A percentile compares a stretch with the other conserved stretches of the same genome.
phyloP scores from a whole-genome alignment of 2,329 filamentous ascomycete species.

The Fusarium sororula region DNA sequence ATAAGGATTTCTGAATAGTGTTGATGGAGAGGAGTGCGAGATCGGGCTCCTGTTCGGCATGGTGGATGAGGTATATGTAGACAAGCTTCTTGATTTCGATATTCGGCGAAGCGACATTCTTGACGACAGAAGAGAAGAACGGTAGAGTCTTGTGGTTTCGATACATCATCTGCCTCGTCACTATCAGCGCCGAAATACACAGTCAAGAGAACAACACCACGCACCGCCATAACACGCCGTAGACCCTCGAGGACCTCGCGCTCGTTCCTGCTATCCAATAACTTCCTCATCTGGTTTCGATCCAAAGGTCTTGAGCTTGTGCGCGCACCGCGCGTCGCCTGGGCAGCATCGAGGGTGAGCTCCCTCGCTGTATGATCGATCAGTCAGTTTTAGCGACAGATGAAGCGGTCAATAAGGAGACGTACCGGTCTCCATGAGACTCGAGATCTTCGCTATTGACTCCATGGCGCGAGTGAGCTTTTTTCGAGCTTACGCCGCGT shows the following conservation, averaged over 20 bases:
- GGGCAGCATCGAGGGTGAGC: constrained; percentile 95
- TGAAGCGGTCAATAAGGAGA: constrained; percentile 16
- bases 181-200: constrained; percentile 3
- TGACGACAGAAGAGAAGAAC: constrained; percentile 98
- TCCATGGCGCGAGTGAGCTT: constrained; percentile 71
- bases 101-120: constrained; percentile 94
- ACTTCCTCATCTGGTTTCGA: constrained; percentile 88
- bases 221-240: constrained; percentile 85
- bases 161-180: constrained; percentile 83
- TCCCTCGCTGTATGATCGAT: constrained; percentile 76
- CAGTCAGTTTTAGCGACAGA: constrained; percentile 29
- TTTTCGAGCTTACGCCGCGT: constrained; percentile 18
- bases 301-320: constrained; percentile 73
- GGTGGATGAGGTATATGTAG: constrained; percentile 96
- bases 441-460: constrained; percentile 93
- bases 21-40: constrained; percentile 97
- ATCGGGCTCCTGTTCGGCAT: constrained; percentile 96
- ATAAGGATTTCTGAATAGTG: constrained; percentile 97
- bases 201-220: constrained; percentile 38
- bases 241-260: constrained; percentile 92
- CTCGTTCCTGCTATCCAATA: constrained; percentile 93
- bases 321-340: constrained; percentile 77
- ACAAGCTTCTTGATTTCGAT: constrained; percentile 97
- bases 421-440: constrained; percentile 92
- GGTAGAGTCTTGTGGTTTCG: constrained; percentile 85